Conservation (phyloP, 2,329 filamentous ascomycete genomes). For the Pleoardoris graminearum region DNA sequence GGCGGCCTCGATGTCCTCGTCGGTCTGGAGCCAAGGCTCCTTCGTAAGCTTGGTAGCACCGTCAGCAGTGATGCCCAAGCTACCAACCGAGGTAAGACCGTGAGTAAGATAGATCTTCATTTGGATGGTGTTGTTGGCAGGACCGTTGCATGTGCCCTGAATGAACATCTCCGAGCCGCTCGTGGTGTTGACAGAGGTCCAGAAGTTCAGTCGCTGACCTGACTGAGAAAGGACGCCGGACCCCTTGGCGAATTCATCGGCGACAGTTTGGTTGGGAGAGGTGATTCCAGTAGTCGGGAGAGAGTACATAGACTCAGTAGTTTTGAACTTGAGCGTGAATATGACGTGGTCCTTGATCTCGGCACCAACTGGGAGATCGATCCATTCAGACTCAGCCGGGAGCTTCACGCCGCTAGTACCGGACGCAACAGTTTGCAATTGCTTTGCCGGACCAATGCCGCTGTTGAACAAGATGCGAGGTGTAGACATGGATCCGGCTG, state of each 20-base stretch:
- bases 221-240: constrained; percentile 51
- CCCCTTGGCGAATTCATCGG: constrained; percentile 40
- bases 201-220: constrained; percentile 54
- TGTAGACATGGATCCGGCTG: constrained; percentile 69
- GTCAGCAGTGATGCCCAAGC: constrained; percentile 49
- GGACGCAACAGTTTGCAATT: constrained; percentile 51
- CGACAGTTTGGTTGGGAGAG: constrained; percentile 32
- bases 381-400: constrained; percentile 51
- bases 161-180: constrained; percentile 45
- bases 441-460: constrained; percentile 65
- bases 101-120: constrained; percentile 62
- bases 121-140: constrained; percentile 38
- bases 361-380: constrained; percentile 54
- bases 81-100: constrained; percentile 63
- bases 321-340: constrained; percentile 41
- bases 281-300: constrained; percentile 29
- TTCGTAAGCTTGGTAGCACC: constrained; percentile 51
- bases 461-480: constrained; percentile 69
- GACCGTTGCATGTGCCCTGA: constrained; percentile 54
- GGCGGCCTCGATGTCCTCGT: constrained; percentile 43
- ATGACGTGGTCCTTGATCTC: constrained; percentile 48
- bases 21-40: constrained; percentile 57
- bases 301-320: constrained; percentile 22
- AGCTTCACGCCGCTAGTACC: constrained; percentile 47
- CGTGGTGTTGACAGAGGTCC: constrained; percentile 51